Percentiles rank a stretch among this genome's conserved stretches.
These are phyloP conservation scores for Onygenales sp. DNA, from an alignment of 2,329 filamentous ascomycete genomes.

Conservation along the genomic window DNA sequence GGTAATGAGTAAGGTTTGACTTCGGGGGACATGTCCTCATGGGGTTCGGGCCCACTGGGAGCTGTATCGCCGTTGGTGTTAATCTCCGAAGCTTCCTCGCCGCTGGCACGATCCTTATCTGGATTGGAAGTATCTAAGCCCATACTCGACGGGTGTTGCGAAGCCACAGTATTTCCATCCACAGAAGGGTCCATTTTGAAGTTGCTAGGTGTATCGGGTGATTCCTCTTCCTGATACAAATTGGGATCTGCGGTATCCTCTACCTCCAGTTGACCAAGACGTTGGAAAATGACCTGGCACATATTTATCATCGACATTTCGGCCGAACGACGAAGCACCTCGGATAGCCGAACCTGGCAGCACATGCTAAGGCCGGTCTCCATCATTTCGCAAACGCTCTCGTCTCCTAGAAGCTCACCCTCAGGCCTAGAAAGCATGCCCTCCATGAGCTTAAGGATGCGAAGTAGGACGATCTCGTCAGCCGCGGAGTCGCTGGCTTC, in stretches of 20 bases:
- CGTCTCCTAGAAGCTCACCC: constrained; percentile 87
- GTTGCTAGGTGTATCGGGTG: constrained; percentile 58
- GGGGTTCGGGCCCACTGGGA: constrained; percentile 23
- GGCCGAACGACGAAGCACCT: constrained; percentile 79
- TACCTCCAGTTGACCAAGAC: constrained; percentile 76
- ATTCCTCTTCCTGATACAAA: constrained; percentile 50
- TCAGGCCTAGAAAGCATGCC: constrained; percentile 92
- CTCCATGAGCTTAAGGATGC: constrained; percentile 96
- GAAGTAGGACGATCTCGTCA: constrained; percentile 87
- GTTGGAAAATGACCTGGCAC: constrained; percentile 97
- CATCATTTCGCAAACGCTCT: constrained; percentile 99
- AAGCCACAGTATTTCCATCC: constrained; percentile 53
- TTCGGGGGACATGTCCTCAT: constrained; percentile 40
- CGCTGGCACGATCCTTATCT: constrained; percentile 23
- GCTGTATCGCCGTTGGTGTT: constrained; percentile 23
- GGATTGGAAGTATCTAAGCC: constrained; percentile 26
- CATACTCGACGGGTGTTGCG: constrained; percentile 37
- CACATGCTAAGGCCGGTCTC: constrained; percentile 95
- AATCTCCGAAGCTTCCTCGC: constrained; percentile 25
- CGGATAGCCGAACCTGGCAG: constrained; percentile 84
- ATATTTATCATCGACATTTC: constrained; percentile 98
- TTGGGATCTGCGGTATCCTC: constrained; percentile 60
- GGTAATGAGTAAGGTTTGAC: constrained; percentile 87
- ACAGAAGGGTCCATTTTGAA: constrained; percentile 77
- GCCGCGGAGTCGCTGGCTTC: constrained; percentile 92